Base-by-base conservation (phyloP, 495 filamentous ascomycete species). In the Penicillium alfredii region DNA sequence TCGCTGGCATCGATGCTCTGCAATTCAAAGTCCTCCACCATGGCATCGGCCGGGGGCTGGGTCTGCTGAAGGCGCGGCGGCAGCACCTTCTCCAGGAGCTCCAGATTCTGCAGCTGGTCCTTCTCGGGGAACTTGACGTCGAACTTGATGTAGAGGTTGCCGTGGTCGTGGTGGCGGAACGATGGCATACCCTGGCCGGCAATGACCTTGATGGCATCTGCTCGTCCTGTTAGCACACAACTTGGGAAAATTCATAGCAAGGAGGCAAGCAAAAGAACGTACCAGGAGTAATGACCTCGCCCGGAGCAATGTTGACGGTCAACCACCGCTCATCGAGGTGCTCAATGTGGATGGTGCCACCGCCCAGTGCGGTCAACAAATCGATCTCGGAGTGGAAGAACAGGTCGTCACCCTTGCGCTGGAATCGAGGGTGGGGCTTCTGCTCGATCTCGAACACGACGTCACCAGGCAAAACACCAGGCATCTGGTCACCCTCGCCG, bases 171-270 rank as follows among this genome's bases (percentile, higher is more conserved):
- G 62, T 97, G 93, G 42, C 93, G 82, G 66, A 78, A 84, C 0
- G 93, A 94, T 23, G 92, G 92, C 92, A 99, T 99, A 68, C 92
- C 92, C 64, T 99, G 93, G 35, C 88, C 89, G 45, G 84, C 84
- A 53, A 99, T 85, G 63, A 94, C 82, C 74, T 96, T 99, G 51
- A 97, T 78, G 26, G 81, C 66, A 50, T 84, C 92, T 97, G 40
- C 22, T 35, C 45, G 40, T 16, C 6, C 6, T n/a, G n/a, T n/a
- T n/a, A n/a, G n/a, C n/a, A n/a, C n/a, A n/a, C n/a, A n/a, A n/a
- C n/a, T n/a, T n/a, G n/a, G n/a, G n/a, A n/a, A n/a, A n/a, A n/a
- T n/a, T n/a, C n/a, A n/a, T n/a, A n/a, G n/a, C n/a, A n/a, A 12
- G 8, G 19, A 3, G 16, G 24, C 15, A 15, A 3, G 16, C 3